phyloP scores from a whole-genome alignment of 2,329 filamentous ascomycete genomes.

The Fusarium anguioides region DNA sequence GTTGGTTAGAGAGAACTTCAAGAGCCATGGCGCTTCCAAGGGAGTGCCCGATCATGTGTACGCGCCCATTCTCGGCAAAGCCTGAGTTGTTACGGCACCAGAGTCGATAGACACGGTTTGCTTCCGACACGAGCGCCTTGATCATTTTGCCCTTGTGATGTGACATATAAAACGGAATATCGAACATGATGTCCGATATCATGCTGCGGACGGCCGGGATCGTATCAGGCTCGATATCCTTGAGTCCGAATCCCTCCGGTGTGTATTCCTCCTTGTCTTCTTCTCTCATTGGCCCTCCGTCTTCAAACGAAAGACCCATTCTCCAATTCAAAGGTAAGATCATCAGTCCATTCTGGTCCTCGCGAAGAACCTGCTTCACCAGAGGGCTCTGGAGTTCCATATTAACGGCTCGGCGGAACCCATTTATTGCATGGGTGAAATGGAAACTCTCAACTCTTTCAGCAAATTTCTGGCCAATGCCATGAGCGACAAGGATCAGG shows the following conservation, averaged over 20 bases:
- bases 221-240: slow-evolving; percentile 91
- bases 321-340: slow-evolving; percentile 95
- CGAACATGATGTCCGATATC: slow-evolving; percentile 97
- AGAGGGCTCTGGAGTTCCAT: slow-evolving; percentile 79
- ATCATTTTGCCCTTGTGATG: slow-evolving; percentile 97
- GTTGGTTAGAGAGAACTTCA: slow-evolving; percentile 90
- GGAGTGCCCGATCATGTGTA: slow-evolving; percentile 93
- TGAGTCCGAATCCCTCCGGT: slow-evolving; percentile 71
- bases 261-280: slow-evolving; percentile 65
- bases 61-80: slow-evolving; percentile 82
- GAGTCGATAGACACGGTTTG: slow-evolving; percentile 93
- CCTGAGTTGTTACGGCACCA: slow-evolving; percentile 96
- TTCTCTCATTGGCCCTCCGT: slow-evolving; percentile 71
- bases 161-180: slow-evolving; percentile 97
- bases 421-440: slow-evolving; percentile 95
- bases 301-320: slow-evolving; percentile 86
- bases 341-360: slow-evolving; percentile 90
- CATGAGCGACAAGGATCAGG: slow-evolving; percentile 89
- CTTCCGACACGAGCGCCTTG: slow-evolving; percentile 85
- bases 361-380: slow-evolving; percentile 79
- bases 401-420: slow-evolving; percentile 87
- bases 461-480: slow-evolving; percentile 95
- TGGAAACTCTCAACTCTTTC: slow-evolving; percentile 96
- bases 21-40: slow-evolving; percentile 94
- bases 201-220: slow-evolving; percentile 93